Evolutionary conservation across 2,329 filamentous ascomycete genomes (phyloP), one percentile per base, ranked within the genome.

Genomic region (Colletotrichum melonis): DNA sequence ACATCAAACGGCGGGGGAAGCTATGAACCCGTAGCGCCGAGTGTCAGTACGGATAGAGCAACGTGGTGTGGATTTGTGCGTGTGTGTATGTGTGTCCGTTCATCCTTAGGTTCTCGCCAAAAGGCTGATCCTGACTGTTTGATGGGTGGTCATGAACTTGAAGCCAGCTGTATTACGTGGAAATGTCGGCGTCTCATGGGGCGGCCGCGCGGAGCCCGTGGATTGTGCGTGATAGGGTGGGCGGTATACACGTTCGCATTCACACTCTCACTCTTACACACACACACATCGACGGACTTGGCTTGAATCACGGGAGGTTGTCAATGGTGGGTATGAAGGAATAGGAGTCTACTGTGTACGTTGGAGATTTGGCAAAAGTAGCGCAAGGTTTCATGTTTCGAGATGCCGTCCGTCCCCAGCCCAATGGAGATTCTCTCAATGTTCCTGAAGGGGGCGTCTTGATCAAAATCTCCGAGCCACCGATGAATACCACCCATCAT

Each of bases 1-100:
- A 67, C 56, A 49, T 24, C 30, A 68, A 63, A 68, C 62, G 68
- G 68, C 46, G 42, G 52, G 38, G 38, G 24, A 56, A 30, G 42
- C 60, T 57, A 63, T 55, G 70, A 59, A 60, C 24, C 16, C 49
- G 66, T 69, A 38, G 66, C 70, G 70, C 42, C 30, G 54, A n/a
- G 52, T 35, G 26, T 28, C 26, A 28, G 32, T 62, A 22, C 35
- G 35, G 14, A 16, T 38, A 14, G 35, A 11, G 28, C 22, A 4
- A 32, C 42, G 2, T 46, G 42, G 28, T 14, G 35, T 42, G 35
- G 12, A 16, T 42, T 14, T 6, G 35, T 42, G 35, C 12, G 35
- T 42, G 35, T 42, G 35, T 42, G 5, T 42, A 16, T 6, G 35
- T 42, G 11, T 52, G 32, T 42, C 62, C 35, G 56, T 58, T 35